A percentile compares a stretch with the other conserved stretches of the same genome.
phyloP scores from a whole-genome alignment of 2,329 filamentous ascomycete genomes.

The Alternaria ventricosa region DNA sequence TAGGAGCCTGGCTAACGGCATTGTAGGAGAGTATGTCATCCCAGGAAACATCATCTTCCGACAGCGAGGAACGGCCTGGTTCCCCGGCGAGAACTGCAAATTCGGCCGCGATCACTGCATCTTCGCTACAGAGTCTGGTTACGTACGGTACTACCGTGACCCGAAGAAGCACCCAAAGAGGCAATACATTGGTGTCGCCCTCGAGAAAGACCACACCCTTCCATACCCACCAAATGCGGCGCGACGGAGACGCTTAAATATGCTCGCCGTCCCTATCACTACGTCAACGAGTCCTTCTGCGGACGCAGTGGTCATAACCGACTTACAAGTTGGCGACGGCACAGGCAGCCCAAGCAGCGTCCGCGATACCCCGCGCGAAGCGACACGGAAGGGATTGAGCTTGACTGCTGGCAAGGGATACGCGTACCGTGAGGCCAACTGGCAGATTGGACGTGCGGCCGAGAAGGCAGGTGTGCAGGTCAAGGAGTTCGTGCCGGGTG shows the following conservation, averaged over 20 bases:
- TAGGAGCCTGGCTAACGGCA: neutral
- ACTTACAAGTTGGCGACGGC: conserved; percentile 13
- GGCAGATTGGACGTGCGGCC: conserved; percentile 69
- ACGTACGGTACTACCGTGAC: conserved; percentile 97
- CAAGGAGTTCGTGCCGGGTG: conserved; percentile 61
- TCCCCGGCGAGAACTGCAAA: conserved; percentile 90
- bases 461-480: conserved; percentile 66
- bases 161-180: conserved; percentile 80
- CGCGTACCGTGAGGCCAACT: conserved; percentile 70
- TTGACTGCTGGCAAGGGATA: conserved; percentile 58
- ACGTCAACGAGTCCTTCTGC: conserved; percentile 9
- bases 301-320: conserved; percentile 32
- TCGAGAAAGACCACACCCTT: conserved; percentile 79
- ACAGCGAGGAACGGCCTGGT: conserved; percentile 94
- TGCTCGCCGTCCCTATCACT: conserved; percentile 60
- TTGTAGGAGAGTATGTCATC: conserved; percentile 84
- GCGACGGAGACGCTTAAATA: conserved; percentile 76
- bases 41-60: conserved; percentile 98
- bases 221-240: conserved; percentile 78
- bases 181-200: conserved; percentile 93
- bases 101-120: conserved; percentile 98
- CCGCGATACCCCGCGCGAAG: conserved; percentile 40
- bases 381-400: conserved; percentile 36
- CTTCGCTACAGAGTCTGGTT: conserved; percentile 82
- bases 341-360: conserved; percentile 17